phyloP scores from a whole-genome alignment of 129 eudicot species.

The Helianthus annuus region DNA sequence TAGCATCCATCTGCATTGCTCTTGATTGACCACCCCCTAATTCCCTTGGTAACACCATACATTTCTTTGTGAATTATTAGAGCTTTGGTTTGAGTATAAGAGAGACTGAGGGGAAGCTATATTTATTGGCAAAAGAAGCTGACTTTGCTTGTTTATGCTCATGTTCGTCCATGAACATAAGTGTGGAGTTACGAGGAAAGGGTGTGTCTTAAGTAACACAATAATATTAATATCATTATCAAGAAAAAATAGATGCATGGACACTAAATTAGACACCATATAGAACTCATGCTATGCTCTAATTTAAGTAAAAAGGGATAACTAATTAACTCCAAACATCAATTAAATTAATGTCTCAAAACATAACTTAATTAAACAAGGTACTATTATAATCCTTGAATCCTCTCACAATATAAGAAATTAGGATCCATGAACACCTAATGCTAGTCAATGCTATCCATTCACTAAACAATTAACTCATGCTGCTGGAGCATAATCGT shows the following conservation, averaged over 20 bases:
- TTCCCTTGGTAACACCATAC: conserved; percentile 21
- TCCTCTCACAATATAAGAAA: neutral
- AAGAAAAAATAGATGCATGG: neutral
- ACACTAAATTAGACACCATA: conserved; percentile 9
- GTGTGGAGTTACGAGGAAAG: conserved; percentile 24
- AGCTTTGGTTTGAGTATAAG: conserved; percentile 12
- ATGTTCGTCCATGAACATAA: conserved; percentile 12
- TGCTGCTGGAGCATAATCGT: conserved; percentile 35
- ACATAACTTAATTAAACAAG: neutral
- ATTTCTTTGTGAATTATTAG: conserved; percentile 1
- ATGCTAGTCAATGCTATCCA: neutral
- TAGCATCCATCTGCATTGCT: conserved; percentile 19
- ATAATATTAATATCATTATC: neutral
- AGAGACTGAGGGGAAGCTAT: conserved; percentile 2
- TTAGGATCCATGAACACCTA: neutral
- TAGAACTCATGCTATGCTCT: neutral
- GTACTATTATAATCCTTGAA: neutral
- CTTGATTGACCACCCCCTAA: conserved; percentile 10
- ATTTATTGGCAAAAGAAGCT: conserved; percentile 19
- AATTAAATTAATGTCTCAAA: neutral
- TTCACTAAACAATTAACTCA: neutral
- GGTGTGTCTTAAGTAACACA: conserved; percentile 12
- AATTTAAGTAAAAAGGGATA: neutral
- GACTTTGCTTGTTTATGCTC: no score
- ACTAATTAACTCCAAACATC: neutral